Conservation (phyloP, 495 filamentous ascomycete species). For the Aspergillus steynii region DNA sequence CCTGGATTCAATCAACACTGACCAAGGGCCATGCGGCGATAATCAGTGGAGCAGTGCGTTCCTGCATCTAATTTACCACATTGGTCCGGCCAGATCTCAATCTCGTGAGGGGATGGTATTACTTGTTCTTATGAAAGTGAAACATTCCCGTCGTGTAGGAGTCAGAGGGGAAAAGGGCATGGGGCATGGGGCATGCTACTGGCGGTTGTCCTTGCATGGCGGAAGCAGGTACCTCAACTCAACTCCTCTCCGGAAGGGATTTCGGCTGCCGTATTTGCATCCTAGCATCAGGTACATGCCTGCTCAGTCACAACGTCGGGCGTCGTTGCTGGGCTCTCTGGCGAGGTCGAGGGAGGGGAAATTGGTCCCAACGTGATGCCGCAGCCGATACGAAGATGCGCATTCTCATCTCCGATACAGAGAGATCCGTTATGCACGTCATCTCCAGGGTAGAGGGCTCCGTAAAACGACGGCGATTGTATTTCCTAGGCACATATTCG, state of each 20-base stretch:
- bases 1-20: neutral
- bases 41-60: conserved; percentile 16
- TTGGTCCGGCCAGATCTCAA: conserved; percentile 17
- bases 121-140: conserved; percentile 5
- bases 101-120: neutral
- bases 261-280: neutral
- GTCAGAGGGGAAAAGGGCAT: too few relatives aligned
- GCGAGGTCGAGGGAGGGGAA: neutral
- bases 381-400: neutral
- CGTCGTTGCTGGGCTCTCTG: neutral
- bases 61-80: conserved; percentile 16
- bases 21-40: neutral
- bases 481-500: too few relatives aligned
- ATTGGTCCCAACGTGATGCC: neutral
- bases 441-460: neutral
- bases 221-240: neutral
- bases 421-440: neutral
- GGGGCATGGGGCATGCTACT: neutral
- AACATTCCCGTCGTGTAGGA: conserved; percentile 6
- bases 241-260: neutral
- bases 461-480: neutral
- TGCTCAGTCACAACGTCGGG: neutral
- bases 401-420: neutral
- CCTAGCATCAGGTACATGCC: neutral
- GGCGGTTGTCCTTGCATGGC: neutral